Evolutionary conservation across 2,329 filamentous ascomycete genomes (phyloP).

Genomic region (Raffaelea deltoideospora): DNA sequence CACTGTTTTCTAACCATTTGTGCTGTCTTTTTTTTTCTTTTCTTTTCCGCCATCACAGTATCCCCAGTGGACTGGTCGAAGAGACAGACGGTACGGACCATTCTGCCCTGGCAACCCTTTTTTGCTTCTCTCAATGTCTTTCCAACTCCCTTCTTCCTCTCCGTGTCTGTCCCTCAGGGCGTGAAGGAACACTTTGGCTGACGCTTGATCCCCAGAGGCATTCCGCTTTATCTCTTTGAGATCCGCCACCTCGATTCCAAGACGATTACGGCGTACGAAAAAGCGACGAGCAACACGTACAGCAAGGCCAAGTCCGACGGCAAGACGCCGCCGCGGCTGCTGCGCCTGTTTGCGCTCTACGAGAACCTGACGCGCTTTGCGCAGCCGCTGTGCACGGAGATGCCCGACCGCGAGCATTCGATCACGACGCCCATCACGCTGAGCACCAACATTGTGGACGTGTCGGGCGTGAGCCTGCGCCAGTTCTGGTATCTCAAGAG

Average conservation of each 20-base stretch:
- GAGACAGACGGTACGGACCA: conserved; percentile 52
- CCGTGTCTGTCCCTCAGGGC: too few relatives aligned
- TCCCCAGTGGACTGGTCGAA: conserved; percentile 85
- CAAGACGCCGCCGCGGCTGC: conserved; percentile 57
- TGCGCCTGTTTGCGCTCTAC: conserved; percentile 83
- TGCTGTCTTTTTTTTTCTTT: too few relatives aligned
- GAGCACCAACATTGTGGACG: conserved; percentile 90
- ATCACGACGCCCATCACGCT: conserved; percentile 72
- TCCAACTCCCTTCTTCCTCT: background rate
- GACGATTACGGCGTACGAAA: conserved; percentile 66
- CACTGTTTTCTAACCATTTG: too few relatives aligned
- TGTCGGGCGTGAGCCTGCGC: conserved; percentile 72
- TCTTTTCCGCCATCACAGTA: conserved; percentile 47
- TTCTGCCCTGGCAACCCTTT: too few relatives aligned
- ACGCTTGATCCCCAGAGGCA: conserved; percentile 42
- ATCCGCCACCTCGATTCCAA: conserved; percentile 72
- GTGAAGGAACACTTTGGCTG: too few relatives aligned
- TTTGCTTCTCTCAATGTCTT: background rate
- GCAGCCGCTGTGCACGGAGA: conserved; percentile 68
- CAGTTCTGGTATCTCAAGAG: conserved; percentile 91
- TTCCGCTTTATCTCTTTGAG: conserved; percentile 84
- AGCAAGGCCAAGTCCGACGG: conserved; percentile 49
- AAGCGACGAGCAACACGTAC: conserved; percentile 40
- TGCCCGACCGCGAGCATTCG: conserved; percentile 54
- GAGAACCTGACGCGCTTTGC: conserved; percentile 82